phyloP scores from a whole-genome alignment of 2,329 filamentous ascomycete genomes.

The Helicocarpus griseus region DNA sequence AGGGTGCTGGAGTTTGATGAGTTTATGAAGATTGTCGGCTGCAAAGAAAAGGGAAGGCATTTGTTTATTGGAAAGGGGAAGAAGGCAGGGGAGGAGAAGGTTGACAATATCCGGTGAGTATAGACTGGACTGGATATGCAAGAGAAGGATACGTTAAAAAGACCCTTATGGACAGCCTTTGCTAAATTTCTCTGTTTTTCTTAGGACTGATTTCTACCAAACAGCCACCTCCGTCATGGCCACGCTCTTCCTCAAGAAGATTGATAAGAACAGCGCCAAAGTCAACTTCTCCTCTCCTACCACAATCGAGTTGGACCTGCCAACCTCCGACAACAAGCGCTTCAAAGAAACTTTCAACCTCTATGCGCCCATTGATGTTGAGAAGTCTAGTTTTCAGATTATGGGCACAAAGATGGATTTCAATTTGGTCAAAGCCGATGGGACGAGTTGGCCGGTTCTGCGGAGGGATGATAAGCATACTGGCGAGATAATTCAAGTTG shows the following conservation, averaged over 20 bases:
- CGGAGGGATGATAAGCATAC: constrained; percentile 64
- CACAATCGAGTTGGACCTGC: constrained; percentile 65
- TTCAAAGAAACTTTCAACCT: constrained; percentile 66
- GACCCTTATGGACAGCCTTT: too few relatives aligned
- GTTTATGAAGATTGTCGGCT: constrained; percentile 92
- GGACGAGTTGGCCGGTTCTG: constrained; percentile 74
- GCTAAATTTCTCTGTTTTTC: not conserved
- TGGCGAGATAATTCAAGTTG: constrained; percentile 81
- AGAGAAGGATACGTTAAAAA: not conserved
- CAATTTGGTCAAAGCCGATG: constrained; percentile 61
- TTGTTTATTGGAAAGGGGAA: constrained; percentile 72
- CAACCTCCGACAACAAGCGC: constrained; percentile 77
- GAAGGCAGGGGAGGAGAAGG: constrained; percentile 58
- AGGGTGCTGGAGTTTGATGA: constrained; percentile 94
- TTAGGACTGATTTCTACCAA: constrained; percentile 86
- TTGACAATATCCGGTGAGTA: constrained; percentile 65
- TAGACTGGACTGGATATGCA: not conserved
- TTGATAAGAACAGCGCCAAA: constrained; percentile 68
- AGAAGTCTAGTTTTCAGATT: constrained; percentile 67
- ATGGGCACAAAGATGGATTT: constrained; percentile 85
- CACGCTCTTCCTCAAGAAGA: constrained; percentile 94
- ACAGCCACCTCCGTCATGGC: constrained; percentile 76
- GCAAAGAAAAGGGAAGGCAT: constrained; percentile 70
- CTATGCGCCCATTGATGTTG: constrained; percentile 65
- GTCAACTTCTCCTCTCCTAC: constrained; percentile 56